Conservation (phyloP, 202 grass and related monocot species). For the Musa balbisiana region DNA sequence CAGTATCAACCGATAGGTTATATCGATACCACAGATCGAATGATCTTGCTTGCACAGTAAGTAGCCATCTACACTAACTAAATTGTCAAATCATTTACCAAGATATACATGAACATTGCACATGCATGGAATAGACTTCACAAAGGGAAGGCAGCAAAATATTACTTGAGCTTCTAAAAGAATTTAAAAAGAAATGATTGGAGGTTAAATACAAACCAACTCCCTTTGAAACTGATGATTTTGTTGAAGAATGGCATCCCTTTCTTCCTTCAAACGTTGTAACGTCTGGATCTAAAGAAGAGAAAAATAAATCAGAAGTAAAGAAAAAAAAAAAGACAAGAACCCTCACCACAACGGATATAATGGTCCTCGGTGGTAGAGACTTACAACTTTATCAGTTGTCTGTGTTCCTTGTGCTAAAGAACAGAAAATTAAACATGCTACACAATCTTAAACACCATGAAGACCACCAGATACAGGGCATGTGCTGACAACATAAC, state of each 20-base stretch:
- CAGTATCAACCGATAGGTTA: no score
- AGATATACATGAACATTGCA: neutral
- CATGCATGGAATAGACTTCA: neutral
- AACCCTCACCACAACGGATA: neutral
- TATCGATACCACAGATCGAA: no score
- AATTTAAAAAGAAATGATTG: conserved; percentile 12
- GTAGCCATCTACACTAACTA: no score
- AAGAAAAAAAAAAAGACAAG: neutral
- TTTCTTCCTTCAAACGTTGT: conserved; percentile 81
- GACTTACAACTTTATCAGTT: neutral
- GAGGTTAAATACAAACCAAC: conserved; percentile 37
- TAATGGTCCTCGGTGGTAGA: neutral
- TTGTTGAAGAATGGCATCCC: conserved; percentile 66
- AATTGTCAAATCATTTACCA: no score
- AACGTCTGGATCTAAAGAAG: conserved; percentile 50
- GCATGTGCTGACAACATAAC: no score
- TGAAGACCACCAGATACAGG: neutral
- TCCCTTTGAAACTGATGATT: conserved; percentile 89
- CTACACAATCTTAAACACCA: neutral
- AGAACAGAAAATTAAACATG: neutral
- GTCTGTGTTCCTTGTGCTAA: neutral
- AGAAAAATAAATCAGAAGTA: conserved; percentile 3
- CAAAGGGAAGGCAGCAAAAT: neutral
- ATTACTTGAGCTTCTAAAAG: neutral
- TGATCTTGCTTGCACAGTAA: no score